Evolutionary conservation across 1,284 basidiomycete genomes (phyloP).

Genomic region (Apiotrichum akiyoshidainum): DNA sequence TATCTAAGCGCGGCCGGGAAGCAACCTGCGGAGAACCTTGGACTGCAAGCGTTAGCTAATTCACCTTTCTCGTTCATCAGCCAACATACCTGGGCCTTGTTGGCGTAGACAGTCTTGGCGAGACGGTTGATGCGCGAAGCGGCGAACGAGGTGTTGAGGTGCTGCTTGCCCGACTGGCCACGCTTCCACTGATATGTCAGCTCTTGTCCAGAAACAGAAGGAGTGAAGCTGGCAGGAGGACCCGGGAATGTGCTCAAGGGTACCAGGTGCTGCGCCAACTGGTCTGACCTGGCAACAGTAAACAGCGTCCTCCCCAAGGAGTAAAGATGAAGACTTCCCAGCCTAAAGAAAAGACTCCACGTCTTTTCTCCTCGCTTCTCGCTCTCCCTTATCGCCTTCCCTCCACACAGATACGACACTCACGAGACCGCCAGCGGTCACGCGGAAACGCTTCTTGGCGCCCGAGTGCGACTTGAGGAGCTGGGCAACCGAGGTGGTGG

Average conservation of each 20-base stretch:
- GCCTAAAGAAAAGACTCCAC: too few relatives aligned
- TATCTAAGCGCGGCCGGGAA: slow-evolving; percentile 6
- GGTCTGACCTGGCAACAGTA: too few relatives aligned
- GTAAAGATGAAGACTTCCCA: too few relatives aligned
- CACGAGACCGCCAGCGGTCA: slow-evolving; percentile 13
- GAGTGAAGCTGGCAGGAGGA: background rate
- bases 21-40: slow-evolving; percentile 8
- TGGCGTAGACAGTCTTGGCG: slow-evolving; percentile 34
- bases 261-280: too few relatives aligned
- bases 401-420: slow-evolving; percentile 1
- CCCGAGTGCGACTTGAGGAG: slow-evolving; percentile 40
- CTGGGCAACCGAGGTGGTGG: slow-evolving; percentile 12
- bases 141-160: slow-evolving; percentile 41
- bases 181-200: slow-evolving; percentile 2
- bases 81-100: slow-evolving; percentile 27
- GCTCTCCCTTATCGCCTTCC: background rate
- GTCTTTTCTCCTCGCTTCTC: background rate
- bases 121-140: slow-evolving; percentile 36
- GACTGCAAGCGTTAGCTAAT: slow-evolving; percentile 1
- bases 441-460: slow-evolving; percentile 39
- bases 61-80: too few relatives aligned
- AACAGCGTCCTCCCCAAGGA: too few relatives aligned
- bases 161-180: slow-evolving; percentile 38
- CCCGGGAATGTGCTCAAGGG: too few relatives aligned
- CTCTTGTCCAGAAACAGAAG: too few relatives aligned